A percentile compares a stretch with the other conserved stretches of the same genome.
phyloP scores from a whole-genome alignment of 148 eudicot genomes.

The Vaccinium corymbosum region DNA sequence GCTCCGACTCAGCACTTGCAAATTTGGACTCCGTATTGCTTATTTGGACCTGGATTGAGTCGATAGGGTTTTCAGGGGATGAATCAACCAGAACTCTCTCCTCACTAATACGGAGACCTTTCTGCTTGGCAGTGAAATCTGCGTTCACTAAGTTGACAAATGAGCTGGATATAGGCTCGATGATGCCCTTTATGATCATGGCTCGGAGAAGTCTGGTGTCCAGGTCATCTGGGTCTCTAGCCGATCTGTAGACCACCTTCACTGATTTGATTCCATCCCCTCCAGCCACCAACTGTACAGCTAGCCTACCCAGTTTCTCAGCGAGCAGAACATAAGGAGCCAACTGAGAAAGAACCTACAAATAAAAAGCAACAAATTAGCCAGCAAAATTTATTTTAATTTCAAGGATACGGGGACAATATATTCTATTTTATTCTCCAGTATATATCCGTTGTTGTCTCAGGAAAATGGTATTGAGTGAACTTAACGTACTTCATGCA shows the following conservation, averaged over 20 bases:
- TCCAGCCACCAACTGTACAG: slow-evolving; percentile 76
- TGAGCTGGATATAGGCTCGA: slow-evolving; percentile 84
- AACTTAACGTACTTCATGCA: not conserved
- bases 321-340: slow-evolving; percentile 78
- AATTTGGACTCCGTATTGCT: slow-evolving; percentile 61
- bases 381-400: not conserved
- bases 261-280: slow-evolving; percentile 70
- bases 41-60: slow-evolving; percentile 66
- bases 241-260: slow-evolving; percentile 61
- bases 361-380: not conserved
- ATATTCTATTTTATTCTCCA: not conserved
- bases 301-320: slow-evolving; percentile 83
- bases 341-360: slow-evolving; percentile 65
- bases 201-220: slow-evolving; percentile 90
- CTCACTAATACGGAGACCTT: slow-evolving; percentile 74
- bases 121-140: slow-evolving; percentile 79
- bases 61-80: slow-evolving; percentile 53
- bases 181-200: slow-evolving; percentile 84
- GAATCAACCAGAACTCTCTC: slow-evolving; percentile 53
- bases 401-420: not conserved
- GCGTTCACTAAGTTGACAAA: slow-evolving; percentile 83
- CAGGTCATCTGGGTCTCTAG: slow-evolving; percentile 75
- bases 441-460: not conserved
- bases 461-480: not conserved
- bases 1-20: slow-evolving; percentile 50